Evolutionary conservation across 257 asterid genomes (phyloP).

Genomic region (Petunia secreta): DNA sequence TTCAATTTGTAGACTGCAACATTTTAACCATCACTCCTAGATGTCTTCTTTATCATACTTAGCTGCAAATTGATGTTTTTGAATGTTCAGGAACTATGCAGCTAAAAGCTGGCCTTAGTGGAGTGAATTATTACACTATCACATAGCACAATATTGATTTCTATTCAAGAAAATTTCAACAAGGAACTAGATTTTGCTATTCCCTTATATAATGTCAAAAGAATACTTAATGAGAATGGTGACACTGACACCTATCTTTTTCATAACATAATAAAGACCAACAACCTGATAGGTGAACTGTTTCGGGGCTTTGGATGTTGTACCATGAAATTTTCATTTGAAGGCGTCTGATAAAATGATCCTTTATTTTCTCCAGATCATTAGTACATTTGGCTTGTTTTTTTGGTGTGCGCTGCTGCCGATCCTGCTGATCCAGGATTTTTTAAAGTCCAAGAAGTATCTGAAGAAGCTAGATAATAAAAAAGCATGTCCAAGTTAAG

Average conservation of each 20-base stretch:
- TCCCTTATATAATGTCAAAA: background rate
- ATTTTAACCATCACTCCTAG: no score
- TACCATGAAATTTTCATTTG: background rate
- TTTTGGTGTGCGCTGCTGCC: constrained; percentile 88
- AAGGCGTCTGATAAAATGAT: background rate
- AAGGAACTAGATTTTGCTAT: background rate
- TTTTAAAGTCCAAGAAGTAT: constrained; percentile 79
- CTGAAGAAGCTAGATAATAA: constrained; percentile 53
- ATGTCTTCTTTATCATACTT: background rate
- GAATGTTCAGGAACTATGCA: background rate
- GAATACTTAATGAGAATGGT: background rate
- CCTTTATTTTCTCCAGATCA: constrained; percentile 54
- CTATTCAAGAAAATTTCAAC: no score
- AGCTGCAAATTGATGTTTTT: constrained; percentile 5
- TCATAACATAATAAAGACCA: background rate
- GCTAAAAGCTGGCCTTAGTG: background rate
- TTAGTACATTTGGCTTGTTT: constrained; percentile 75
- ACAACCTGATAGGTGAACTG: background rate
- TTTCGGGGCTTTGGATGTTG: background rate
- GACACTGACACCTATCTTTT: background rate
- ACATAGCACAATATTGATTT: no score
- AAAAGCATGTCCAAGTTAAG: constrained; percentile 40
- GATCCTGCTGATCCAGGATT: constrained; percentile 98
- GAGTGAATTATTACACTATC: background rate
- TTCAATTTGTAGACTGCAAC: no score